Conservation (phyloP, 192 early-diverging fungal genomes). For the Piromyces sp. region DNA sequence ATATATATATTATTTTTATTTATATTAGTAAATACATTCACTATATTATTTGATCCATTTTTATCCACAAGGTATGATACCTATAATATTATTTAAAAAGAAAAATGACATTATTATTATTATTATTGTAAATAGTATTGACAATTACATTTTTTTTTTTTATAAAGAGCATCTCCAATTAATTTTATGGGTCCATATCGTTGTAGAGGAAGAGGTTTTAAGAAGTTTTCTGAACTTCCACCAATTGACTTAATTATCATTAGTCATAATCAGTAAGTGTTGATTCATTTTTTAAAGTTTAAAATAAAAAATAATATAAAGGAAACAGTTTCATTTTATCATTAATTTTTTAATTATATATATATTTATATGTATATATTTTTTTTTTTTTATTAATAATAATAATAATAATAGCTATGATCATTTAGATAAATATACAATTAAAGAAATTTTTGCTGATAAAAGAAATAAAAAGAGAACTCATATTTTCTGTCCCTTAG, state of each 20-base stretch:
- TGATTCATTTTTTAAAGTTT: too few species aligned
- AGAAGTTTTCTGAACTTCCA: slow-evolving; percentile 25
- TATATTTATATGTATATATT: too few species aligned
- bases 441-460: slow-evolving; percentile 23
- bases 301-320: too few species aligned
- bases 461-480: slow-evolving; percentile 11
- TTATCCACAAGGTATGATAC: slow-evolving; percentile 44
- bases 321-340: too few species aligned
- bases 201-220: slow-evolving; percentile 13
- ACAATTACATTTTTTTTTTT: too few species aligned
- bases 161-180: slow-evolving; percentile 24
- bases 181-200: slow-evolving; percentile 52
- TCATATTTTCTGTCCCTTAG: slow-evolving; percentile 60
- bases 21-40: slow-evolving; percentile 23
- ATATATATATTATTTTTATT: too few species aligned
- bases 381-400: too few species aligned
- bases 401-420: slow-evolving; percentile 32
- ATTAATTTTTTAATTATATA: too few species aligned
- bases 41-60: slow-evolving; percentile 57
- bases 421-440: slow-evolving; percentile 55
- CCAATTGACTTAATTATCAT: slow-evolving; percentile 56
- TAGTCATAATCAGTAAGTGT: slow-evolving; percentile 52
- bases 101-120: too few species aligned
- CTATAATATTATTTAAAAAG: too few species aligned
- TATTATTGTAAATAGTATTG: too few species aligned